Conservation (phyloP, 2,329 filamentous ascomycete genomes). For the Fusarium sp. region DNA sequence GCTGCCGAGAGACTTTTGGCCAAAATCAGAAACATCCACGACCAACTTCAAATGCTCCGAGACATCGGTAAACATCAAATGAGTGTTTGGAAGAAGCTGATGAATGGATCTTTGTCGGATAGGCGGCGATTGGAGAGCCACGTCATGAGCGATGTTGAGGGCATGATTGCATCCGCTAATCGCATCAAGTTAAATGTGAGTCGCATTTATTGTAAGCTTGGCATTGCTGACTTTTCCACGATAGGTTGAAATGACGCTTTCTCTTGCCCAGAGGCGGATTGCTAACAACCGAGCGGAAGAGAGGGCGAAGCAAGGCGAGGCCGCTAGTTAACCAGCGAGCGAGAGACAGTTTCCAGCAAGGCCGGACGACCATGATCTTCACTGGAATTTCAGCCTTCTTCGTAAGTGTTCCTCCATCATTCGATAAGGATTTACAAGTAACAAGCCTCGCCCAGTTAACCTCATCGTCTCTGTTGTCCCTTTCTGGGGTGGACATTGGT, state of each 20-base stretch:
- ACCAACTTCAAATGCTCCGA: not conserved
- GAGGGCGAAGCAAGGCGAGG: not conserved
- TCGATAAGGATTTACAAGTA: not conserved
- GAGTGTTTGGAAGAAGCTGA: not conserved
- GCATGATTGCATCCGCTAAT: not conserved
- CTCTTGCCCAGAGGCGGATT: not conserved
- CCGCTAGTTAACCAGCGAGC: not conserved
- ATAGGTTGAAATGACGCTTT: not conserved
- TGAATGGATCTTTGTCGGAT: not conserved
- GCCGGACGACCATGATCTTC: not conserved
- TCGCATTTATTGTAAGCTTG: not conserved
- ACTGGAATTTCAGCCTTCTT: not conserved
- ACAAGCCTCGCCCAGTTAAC: not conserved
- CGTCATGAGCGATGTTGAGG: not conserved
- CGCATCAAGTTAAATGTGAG: not conserved
- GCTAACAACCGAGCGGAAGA: not conserved
- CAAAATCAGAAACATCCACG: not conserved
- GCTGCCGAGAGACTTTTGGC: not conserved
- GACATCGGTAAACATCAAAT: not conserved
- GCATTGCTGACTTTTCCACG: not conserved
- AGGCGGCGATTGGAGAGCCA: not conserved
- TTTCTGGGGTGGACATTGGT: not conserved
- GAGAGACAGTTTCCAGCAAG: not conserved
- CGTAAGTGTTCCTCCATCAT: not conserved
- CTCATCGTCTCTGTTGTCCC: not conserved